Percentiles rank a stretch among this genome's conserved stretches.
These are phyloP conservation scores for Chaetoceros muelleri DNA, from an alignment of 108 stramenopile genomes.

Conservation along the genomic window DNA sequence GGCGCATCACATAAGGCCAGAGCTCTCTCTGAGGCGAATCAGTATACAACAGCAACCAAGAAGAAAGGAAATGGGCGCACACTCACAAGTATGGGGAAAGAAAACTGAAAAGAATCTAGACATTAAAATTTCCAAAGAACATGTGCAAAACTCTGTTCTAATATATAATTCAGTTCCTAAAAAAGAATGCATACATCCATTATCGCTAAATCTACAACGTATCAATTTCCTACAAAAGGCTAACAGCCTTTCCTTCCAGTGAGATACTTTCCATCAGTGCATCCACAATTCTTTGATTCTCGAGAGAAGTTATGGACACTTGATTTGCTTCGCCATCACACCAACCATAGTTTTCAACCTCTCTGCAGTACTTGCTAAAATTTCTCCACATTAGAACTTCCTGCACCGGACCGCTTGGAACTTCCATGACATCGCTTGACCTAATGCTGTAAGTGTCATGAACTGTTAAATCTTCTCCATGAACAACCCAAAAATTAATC, in stretches of 20 bases:
- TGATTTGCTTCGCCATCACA: slow-evolving; percentile 12
- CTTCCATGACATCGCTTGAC: slow-evolving; percentile 8
- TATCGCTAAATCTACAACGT: too few relatives aligned
- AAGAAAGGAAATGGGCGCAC: slow-evolving; percentile 15
- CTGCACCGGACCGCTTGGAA: slow-evolving; percentile 11
- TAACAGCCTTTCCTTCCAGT: background rate
- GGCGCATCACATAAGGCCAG: slow-evolving; percentile 36
- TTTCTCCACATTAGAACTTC: slow-evolving; percentile 35
- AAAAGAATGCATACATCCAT: too few relatives aligned
- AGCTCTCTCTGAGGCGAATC: slow-evolving; percentile 28
- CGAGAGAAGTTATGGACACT: slow-evolving; percentile 16
- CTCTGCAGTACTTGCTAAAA: slow-evolving; percentile 15
- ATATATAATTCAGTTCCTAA: too few relatives aligned
- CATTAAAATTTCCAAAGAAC: too few relatives aligned
- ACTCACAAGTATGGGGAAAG: background rate
- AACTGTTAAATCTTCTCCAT: slow-evolving; percentile 14
- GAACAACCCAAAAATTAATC: background rate
- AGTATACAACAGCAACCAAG: slow-evolving; percentile 2
- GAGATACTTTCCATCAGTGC: slow-evolving; percentile 28
- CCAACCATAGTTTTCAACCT: slow-evolving; percentile 3
- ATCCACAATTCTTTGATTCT: slow-evolving; percentile 26
- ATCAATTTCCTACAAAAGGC: too few relatives aligned
- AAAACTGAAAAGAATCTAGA: too few relatives aligned
- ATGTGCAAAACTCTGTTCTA: too few relatives aligned
- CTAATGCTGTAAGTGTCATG: slow-evolving; percentile 11